Percentiles rank a stretch among this genome's conserved stretches.
Conservation (phyloP, 2,329 filamentous ascomycete species). For the Grosmannia huntii region DNA sequence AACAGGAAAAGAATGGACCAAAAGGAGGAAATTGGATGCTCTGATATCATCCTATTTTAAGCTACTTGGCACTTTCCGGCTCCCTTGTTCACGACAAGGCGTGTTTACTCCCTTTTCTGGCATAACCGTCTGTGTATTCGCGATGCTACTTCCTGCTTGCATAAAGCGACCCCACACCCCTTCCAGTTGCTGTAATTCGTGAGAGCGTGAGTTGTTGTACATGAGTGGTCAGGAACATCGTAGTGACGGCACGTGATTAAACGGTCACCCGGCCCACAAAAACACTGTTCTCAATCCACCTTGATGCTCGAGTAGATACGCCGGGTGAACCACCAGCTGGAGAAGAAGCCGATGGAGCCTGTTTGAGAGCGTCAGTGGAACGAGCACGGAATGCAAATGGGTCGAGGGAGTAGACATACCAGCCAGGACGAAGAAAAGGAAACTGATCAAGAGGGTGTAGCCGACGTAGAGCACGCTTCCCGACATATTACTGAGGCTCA, state of each 20-base stretch:
- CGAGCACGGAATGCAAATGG: neutral
- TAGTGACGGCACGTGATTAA: neutral
- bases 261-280: neutral
- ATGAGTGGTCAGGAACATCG: neutral
- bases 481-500: conserved; percentile 73
- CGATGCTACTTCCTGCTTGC: neutral
- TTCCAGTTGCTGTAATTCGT: neutral
- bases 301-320: conserved; percentile 98
- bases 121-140: neutral
- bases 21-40: neutral
- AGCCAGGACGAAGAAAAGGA: conserved; percentile 85
- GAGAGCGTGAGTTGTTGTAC: conserved; percentile 1
- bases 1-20: neutral
- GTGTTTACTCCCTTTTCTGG: neutral
- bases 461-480: conserved; percentile 87
- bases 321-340: conserved; percentile 86
- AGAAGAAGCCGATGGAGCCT: conserved; percentile 94
- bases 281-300: conserved; percentile 55
- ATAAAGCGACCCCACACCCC: neutral
- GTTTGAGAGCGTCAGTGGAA: conserved; percentile 1
- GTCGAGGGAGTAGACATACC: conserved; percentile 38
- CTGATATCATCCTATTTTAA: neutral
- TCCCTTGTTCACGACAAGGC: neutral
- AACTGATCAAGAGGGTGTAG: conserved; percentile 80
- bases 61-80: neutral